Evolutionary conservation across 2,329 filamentous ascomycete species (phyloP).

Genomic region (Leptosphaerulina australis): DNA sequence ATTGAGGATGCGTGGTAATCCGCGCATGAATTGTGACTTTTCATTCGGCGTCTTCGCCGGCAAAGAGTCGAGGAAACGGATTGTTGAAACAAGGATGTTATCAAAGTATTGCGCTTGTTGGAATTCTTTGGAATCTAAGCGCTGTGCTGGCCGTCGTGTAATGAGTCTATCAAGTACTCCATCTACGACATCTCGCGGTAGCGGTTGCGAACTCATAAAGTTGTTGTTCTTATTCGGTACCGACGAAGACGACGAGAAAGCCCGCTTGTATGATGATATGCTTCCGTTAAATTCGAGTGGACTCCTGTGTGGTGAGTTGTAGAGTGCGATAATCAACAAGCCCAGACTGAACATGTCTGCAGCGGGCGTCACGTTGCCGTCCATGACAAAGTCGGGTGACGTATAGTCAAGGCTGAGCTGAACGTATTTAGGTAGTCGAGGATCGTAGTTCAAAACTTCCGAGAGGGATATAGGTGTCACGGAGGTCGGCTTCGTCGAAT

Average conservation of each 20-base stretch:
- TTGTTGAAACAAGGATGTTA: conserved; percentile 94
- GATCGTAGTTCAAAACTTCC: conserved; percentile 84
- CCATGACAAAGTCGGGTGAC: conserved; percentile 91
- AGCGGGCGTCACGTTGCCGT: conserved; percentile 81
- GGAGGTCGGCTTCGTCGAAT: conserved; percentile 74
- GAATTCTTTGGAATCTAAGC: conserved; percentile 87
- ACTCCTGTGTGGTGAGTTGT: conserved; percentile 91
- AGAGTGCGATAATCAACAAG: conserved; percentile 83
- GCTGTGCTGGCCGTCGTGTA: conserved; percentile 82
- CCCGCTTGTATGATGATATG: conserved; percentile 80
- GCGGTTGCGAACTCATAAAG: conserved; percentile 77
- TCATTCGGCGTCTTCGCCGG: conserved; percentile 91
- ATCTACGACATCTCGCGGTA: conserved; percentile 78
- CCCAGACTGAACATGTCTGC: conserved; percentile 96
- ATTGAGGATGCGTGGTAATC: conserved; percentile 81
- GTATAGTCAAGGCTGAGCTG: conserved; percentile 93
- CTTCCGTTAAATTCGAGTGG: conserved; percentile 84
- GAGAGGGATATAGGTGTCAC: conserved; percentile 80
- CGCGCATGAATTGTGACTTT: conserved; percentile 89
- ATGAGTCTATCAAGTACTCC: conserved; percentile 85
- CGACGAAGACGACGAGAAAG: conserved; percentile 78
- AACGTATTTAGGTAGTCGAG: conserved; percentile 78
- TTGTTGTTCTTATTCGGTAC: conserved; percentile 82
- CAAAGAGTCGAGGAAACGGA: conserved; percentile 89
- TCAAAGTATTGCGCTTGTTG: conserved; percentile 97